Evolutionary conservation across 805 yeast genomes (phyloP).

Genomic region (Teunomyces funiuensis): DNA sequence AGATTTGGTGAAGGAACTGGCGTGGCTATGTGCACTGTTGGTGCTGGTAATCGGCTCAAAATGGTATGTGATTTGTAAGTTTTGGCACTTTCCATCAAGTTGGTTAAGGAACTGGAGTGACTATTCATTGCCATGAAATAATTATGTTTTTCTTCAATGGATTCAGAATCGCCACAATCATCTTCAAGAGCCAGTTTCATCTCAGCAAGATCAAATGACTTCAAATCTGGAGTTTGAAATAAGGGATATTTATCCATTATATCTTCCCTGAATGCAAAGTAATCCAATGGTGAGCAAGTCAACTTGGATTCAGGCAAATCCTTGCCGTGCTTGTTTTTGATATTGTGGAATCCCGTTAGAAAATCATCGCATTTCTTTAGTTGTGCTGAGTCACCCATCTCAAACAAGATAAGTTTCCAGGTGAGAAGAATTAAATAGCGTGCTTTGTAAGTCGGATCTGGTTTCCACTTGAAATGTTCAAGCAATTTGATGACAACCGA

Average conservation of each 20-base stretch:
- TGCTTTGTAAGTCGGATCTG: constrained; percentile 41
- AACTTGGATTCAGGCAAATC: constrained; percentile 27
- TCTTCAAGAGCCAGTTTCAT: constrained; percentile 32
- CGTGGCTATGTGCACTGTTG: constrained; percentile 72
- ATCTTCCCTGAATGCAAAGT: constrained; percentile 76
- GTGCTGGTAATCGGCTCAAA: constrained; percentile 49
- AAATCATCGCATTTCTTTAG: constrained; percentile 46
- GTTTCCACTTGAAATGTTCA: constrained; percentile 67
- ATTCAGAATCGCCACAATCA: not conserved
- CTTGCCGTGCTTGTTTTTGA: constrained; percentile 23
- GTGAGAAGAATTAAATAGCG: constrained; percentile 56
- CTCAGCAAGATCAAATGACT: constrained; percentile 17
- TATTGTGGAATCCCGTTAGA: constrained; percentile 42
- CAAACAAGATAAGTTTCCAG: constrained; percentile 54
- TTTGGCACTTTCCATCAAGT: constrained; percentile 57
- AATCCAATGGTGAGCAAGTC: constrained; percentile 79
- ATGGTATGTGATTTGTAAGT: constrained; percentile 47
- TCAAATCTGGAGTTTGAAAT: constrained; percentile 46
- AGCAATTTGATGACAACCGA: constrained; percentile 46
- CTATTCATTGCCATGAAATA: constrained; percentile 40
- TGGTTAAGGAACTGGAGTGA: constrained; percentile 55
- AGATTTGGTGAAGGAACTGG: constrained; percentile 84
- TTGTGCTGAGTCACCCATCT: constrained; percentile 57
- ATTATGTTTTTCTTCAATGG: constrained; percentile 25
- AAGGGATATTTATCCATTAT: constrained; percentile 74